Evolutionary conservation across 805 yeast genomes (phyloP).

Genomic region (Nakazawaea ernobii): DNA sequence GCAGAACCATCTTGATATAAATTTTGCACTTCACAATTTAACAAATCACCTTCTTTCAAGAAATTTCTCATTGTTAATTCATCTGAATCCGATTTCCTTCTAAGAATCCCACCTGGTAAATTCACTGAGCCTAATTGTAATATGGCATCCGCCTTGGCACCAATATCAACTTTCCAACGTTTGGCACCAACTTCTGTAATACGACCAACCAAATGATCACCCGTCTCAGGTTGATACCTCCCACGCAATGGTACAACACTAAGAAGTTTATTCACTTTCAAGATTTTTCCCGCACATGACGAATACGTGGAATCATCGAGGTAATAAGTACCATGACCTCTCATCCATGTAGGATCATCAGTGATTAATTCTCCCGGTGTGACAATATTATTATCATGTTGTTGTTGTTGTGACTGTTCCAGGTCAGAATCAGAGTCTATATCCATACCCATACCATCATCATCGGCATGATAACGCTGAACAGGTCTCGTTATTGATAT

Average conservation of each 20-base stretch:
- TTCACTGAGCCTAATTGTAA: constrained; percentile 93
- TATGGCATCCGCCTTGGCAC: constrained; percentile 89
- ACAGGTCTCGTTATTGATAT: constrained; percentile 6
- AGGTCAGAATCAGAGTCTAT: constrained; percentile 29
- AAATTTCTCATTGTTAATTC: constrained; percentile 94
- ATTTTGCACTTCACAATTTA: constrained; percentile 94
- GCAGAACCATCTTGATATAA: constrained; percentile 88
- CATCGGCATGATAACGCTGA: constrained; percentile 7
- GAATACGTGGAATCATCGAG: constrained; percentile 72
- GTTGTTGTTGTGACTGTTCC: constrained; percentile 7
- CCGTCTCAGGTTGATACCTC: constrained; percentile 88
- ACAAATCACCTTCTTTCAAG: constrained; percentile 90
- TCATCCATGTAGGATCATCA: constrained; percentile 95
- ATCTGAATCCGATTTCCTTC: constrained; percentile 92
- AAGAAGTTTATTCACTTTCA: constrained; percentile 78
- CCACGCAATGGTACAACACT: constrained; percentile 85
- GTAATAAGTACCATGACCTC: constrained; percentile 95
- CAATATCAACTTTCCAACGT: constrained; percentile 96
- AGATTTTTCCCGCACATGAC: constrained; percentile 87
- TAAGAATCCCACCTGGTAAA: constrained; percentile 92
- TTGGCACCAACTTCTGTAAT: constrained; percentile 90
- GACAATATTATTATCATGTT: constrained; percentile 38
- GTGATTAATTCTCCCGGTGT: constrained; percentile 98
- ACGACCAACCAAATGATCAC: constrained; percentile 93
- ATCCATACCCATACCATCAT: constrained; percentile 19